These are phyloP conservation scores for Tulasnella sp. DNA, from an alignment of 768 basidiomycete genomes.

Conservation along the genomic window DNA sequence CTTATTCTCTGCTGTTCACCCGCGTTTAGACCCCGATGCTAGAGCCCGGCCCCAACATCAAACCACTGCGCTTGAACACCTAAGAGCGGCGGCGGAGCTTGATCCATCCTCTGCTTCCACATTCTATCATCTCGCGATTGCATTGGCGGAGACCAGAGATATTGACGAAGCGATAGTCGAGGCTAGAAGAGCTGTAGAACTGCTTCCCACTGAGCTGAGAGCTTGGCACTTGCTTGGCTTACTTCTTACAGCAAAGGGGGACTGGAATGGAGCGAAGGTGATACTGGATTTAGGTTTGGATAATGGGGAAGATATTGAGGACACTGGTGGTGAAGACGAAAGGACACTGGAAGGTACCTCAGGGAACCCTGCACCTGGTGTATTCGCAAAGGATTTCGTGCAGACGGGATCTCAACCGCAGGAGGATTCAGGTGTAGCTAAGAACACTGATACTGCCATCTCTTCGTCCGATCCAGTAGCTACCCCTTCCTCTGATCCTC, in stretches of 20 bases:
- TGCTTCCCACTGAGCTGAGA: constrained; percentile 42
- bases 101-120: constrained; percentile 26
- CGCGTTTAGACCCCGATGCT: constrained; percentile 46
- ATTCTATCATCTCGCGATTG: constrained; percentile 71
- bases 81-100: constrained; percentile 24
- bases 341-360: constrained; percentile 3
- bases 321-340: not conserved
- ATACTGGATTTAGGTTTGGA: constrained; percentile 71
- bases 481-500: not conserved
- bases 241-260: constrained; percentile 60
- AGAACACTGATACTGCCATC: too few relatives aligned
- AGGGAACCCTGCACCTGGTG: not conserved
- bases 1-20: not conserved
- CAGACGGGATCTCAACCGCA: constrained; percentile 15
- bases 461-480: not conserved
- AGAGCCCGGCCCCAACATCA: constrained; percentile 47
- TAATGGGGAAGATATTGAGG: constrained; percentile 32
- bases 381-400: constrained; percentile 10
- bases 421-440: too few relatives aligned
- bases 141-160: constrained; percentile 53
- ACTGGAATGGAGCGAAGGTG: constrained; percentile 64
- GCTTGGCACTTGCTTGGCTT: constrained; percentile 89
- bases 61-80: constrained; percentile 26
- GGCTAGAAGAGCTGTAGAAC: constrained; percentile 62
- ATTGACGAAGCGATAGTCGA: constrained; percentile 52